Percentiles rank a stretch among this genome's conserved stretches.
Evolutionary conservation across 2,329 filamentous ascomycete species (phyloP).

Genomic region (Fusarium heterosporum): DNA sequence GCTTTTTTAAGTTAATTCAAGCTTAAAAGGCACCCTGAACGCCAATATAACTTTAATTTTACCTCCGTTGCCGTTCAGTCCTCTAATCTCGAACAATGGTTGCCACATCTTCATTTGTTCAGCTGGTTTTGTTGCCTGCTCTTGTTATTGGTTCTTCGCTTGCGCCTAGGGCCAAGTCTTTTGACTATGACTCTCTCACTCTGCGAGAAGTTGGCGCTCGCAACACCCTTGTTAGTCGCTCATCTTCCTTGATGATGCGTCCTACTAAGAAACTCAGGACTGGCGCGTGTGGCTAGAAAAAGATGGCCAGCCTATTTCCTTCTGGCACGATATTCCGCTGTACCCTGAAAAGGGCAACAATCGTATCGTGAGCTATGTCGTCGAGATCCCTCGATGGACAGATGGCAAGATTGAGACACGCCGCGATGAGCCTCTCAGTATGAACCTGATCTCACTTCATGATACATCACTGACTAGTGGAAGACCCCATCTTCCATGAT

Average conservation of each 20-base stretch:
- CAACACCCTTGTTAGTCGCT: constrained; percentile 51
- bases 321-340: constrained; percentile 57
- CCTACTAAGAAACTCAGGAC: constrained; percentile 45
- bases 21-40: constrained; percentile 29
- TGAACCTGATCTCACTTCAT: neutral
- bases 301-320: constrained; percentile 55
- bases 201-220: constrained; percentile 54
- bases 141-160: constrained; percentile 32
- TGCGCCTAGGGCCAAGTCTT: constrained; percentile 25
- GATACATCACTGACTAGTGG: neutral
- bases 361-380: constrained; percentile 54
- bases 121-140: constrained; percentile 37
- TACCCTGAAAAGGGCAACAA: constrained; percentile 52
- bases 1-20: constrained; percentile 11
- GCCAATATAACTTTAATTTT: constrained; percentile 12
- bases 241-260: accelerated
- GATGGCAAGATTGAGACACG: constrained; percentile 56
- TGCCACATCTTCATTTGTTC: constrained; percentile 25
- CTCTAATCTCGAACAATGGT: constrained; percentile 30
- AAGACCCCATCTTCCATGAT: constrained; percentile 58
- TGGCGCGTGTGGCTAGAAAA: constrained; percentile 57
- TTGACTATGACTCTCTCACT: constrained; percentile 48
- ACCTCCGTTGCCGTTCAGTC: neutral
- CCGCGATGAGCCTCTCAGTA: constrained; percentile 55
- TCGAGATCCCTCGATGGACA: constrained; percentile 58